Evolutionary conservation across 805 yeast genomes (phyloP).

Genomic region (Monosporozyma servazzii): DNA sequence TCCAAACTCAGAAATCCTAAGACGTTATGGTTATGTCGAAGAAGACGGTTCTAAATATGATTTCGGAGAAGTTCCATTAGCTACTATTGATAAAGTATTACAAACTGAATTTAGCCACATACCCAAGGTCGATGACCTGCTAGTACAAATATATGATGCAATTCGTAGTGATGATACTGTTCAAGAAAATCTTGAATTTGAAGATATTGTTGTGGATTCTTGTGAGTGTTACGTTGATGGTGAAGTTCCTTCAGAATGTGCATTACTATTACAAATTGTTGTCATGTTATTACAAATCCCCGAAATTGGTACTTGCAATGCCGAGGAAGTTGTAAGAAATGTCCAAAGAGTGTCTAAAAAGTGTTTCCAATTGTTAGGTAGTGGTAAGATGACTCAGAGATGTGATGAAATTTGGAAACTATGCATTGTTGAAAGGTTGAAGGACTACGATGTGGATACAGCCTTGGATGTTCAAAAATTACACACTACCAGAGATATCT

Average conservation of each 20-base stretch:
- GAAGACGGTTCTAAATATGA: slow-evolving; percentile 61
- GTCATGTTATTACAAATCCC: slow-evolving; percentile 31
- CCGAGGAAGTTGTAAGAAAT: slow-evolving; percentile 19
- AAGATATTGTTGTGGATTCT: slow-evolving; percentile 40
- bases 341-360: slow-evolving; percentile 48
- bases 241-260: slow-evolving; percentile 51
- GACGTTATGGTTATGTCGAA: slow-evolving; percentile 91
- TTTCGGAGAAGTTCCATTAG: slow-evolving; percentile 63
- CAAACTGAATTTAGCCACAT: slow-evolving; percentile 16
- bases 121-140: slow-evolving; percentile 20
- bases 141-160: slow-evolving; percentile 30
- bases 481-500: slow-evolving; percentile 11
- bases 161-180: slow-evolving; percentile 23
- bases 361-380: slow-evolving; percentile 51
- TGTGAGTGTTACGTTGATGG: slow-evolving; percentile 55
- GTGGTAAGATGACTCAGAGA: slow-evolving; percentile 37
- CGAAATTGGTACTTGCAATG: slow-evolving; percentile 13
- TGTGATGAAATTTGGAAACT: slow-evolving; percentile 23
- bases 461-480: slow-evolving; percentile 5
- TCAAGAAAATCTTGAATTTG: slow-evolving; percentile 31
- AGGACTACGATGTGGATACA: slow-evolving; percentile 40
- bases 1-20: slow-evolving; percentile 80
- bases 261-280: slow-evolving; percentile 44
- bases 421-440: slow-evolving; percentile 24
- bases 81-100: slow-evolving; percentile 28